Evolutionary conservation across 306 rosid genomes (phyloP), one percentile per base, ranked within the genome.

Genomic region (Mimosa bimucronata): DNA sequence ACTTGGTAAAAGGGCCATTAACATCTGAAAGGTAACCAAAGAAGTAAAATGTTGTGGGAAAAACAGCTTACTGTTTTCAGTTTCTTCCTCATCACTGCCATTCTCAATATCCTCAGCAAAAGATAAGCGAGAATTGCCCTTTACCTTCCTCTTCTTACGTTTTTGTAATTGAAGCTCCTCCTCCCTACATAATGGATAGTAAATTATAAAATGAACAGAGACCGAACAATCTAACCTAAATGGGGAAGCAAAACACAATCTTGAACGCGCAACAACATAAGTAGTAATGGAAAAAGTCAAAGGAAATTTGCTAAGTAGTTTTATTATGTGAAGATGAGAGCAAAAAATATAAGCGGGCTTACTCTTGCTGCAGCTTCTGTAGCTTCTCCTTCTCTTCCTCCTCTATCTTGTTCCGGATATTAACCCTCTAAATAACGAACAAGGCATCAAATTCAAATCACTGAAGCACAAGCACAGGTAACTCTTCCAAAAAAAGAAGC

Each of bases 341-440:
- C 41, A 45, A 34, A 45, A 34, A 34, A 11, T 37, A 38, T 28
- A 77, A 55, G 2, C 14, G 13, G 70, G 83, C 94, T 66, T 83
- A 94, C 98, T 95, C 97, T 82, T 90, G 98, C 30, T 87, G 98
- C 42, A 84, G 92, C 92, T 93, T 93, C 83, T 89, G 99, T 85
- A 95, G 99, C 77, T 95, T 95, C 84, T 95, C 99, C 82, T 93
- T 95, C 86, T 95, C 99, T 84, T 95, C 99, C 85, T 95, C 99
- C 87, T 95, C 99, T n/a, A 91, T 66, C 83, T 95, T 95, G 86
- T 64, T 95, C 81, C 90, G 92, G 76, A 95, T 95, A 73, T 88
- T 95, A 44, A 93, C 98, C 83, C 96, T 91, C 99, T 95, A 82
- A 68, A 87, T 53, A 44, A 46, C 44, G 10, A 78, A 40, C 48